Conservation (phyloP, 1,284 basidiomycete genomes). For the Tylopilus sp. region DNA sequence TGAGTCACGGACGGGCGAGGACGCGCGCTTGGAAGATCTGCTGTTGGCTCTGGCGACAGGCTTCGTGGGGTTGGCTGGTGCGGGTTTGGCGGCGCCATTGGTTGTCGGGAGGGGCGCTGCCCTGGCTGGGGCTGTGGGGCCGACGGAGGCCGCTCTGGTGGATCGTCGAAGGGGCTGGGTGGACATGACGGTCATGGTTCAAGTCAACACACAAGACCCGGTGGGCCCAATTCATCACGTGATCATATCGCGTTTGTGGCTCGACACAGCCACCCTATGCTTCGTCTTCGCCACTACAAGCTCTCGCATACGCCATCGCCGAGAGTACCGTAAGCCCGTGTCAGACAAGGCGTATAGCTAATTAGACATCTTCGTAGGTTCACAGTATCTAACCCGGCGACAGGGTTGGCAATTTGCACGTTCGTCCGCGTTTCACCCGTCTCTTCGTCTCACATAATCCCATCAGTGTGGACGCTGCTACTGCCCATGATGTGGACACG, state of each 20-base stretch:
- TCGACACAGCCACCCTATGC: conserved; percentile 24
- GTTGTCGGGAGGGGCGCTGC: conserved; percentile 31
- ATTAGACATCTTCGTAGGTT: conserved; percentile 39
- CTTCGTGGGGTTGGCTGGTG: conserved; percentile 35
- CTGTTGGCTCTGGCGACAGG: conserved; percentile 25
- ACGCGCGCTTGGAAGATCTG: conserved; percentile 41
- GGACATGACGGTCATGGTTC: conserved; percentile 23
- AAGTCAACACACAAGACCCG: neutral
- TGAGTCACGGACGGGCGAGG: conserved; percentile 31
- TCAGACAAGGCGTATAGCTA: neutral
- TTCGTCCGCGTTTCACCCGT: conserved; percentile 37
- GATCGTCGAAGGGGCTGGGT: conserved; percentile 47
- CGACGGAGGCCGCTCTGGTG: conserved; percentile 47
- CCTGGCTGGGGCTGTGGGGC: conserved; percentile 32
- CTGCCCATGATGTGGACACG: conserved; percentile 47
- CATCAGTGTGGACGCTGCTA: conserved; percentile 43
- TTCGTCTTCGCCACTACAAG: conserved; percentile 4
- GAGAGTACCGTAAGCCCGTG: conserved; percentile 9
- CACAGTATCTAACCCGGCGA: conserved; percentile 64
- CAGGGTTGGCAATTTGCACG: conserved; percentile 57
- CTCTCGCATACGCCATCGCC: neutral
- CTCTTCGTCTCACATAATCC: conserved; percentile 4
- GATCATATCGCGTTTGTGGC: conserved; percentile 26
- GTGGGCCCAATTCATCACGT: conserved; percentile 17
- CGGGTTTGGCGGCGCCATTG: conserved; percentile 24